Evolutionary conservation across 1,139 yeast species (phyloP).

Genomic region (Yamadazyma trypodendri): DNA sequence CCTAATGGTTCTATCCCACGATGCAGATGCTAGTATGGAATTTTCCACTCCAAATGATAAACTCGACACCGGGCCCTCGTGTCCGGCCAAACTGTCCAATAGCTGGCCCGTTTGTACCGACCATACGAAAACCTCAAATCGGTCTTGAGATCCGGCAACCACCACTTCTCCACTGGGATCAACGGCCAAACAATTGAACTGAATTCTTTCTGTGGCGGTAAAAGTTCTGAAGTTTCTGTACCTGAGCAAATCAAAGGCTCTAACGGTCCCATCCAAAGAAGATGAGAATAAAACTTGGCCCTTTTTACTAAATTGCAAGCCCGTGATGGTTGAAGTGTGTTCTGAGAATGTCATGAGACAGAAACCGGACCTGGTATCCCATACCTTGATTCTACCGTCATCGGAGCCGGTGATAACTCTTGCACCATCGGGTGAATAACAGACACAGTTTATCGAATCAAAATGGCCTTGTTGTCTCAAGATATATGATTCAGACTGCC

Average conservation of each 20-base stretch:
- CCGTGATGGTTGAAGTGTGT: conserved; percentile 87
- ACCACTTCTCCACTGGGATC: conserved; percentile 98
- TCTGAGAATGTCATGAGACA: conserved; percentile 90
- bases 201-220: conserved; percentile 86
- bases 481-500: conserved; percentile 97
- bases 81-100: conserved; percentile 85
- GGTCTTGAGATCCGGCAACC: conserved; percentile 91
- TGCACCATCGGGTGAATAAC: conserved; percentile 94
- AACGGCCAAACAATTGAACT: conserved; percentile 85
- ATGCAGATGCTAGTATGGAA: conserved; percentile 80
- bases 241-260: conserved; percentile 95
- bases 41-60: conserved; percentile 82
- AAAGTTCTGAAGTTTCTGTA: conserved; percentile 93
- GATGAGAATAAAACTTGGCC: conserved; percentile 91
- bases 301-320: conserved; percentile 77
- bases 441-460: conserved; percentile 79
- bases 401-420: conserved; percentile 91
- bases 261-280: conserved; percentile 92
- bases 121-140: conserved; percentile 92
- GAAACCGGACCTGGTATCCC: conserved; percentile 94
- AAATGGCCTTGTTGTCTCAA: conserved; percentile 97
- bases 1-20: conserved; percentile 95
- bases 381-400: conserved; percentile 93
- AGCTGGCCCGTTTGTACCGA: conserved; percentile 94
- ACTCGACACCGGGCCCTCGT: conserved; percentile 92